Percentiles rank a stretch among this genome's conserved stretches.
These are phyloP conservation scores for Komagataella kurtzmanii DNA, from an alignment of 805 yeast genomes.

Conservation along the genomic window DNA sequence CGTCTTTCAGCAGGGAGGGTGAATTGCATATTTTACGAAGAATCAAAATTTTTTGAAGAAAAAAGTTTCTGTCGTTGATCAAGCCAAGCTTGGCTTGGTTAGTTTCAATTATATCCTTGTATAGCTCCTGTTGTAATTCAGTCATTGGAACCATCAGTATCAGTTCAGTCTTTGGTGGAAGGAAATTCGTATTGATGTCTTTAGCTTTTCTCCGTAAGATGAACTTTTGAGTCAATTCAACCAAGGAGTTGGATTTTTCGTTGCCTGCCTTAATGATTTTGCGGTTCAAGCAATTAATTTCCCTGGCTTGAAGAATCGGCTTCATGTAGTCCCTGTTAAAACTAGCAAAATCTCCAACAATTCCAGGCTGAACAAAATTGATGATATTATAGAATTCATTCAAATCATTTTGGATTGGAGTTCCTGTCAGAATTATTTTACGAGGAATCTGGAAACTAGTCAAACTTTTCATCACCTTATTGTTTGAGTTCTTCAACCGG, in stretches of 20 bases:
- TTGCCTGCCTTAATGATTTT: conserved; percentile 42
- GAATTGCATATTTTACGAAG: conserved; percentile 79
- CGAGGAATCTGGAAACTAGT: conserved; percentile 37
- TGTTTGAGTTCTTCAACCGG: conserved; percentile 61
- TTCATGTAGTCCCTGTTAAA: conserved; percentile 49
- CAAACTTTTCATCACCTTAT: conserved; percentile 57
- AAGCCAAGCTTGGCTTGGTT: conserved; percentile 21
- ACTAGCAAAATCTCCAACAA: conserved; percentile 45
- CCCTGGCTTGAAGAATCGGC: conserved; percentile 68
- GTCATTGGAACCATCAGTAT: conserved; percentile 75
- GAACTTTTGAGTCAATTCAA: conserved; percentile 49
- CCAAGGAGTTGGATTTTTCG: conserved; percentile 47
- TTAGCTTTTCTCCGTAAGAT: conserved; percentile 61
- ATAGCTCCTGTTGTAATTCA: conserved; percentile 37
- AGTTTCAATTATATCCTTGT: conserved; percentile 28
- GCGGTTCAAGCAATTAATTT: conserved; percentile 39
- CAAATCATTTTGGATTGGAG: conserved; percentile 90
- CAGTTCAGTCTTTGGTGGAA: conserved; percentile 66
- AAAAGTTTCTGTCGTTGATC: conserved; percentile 14
- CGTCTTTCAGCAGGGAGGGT: conserved; percentile 46
- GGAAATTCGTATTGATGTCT: conserved; percentile 34
- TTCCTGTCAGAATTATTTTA: conserved; percentile 67
- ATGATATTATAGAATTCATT: conserved; percentile 69
- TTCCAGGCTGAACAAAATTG: conserved; percentile 76
- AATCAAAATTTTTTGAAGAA: conserved; percentile 54